Percentiles rank a stretch among this genome's conserved stretches.
Conservation (phyloP, 1,284 basidiomycete species). For the Tylopilus orsonianus region DNA sequence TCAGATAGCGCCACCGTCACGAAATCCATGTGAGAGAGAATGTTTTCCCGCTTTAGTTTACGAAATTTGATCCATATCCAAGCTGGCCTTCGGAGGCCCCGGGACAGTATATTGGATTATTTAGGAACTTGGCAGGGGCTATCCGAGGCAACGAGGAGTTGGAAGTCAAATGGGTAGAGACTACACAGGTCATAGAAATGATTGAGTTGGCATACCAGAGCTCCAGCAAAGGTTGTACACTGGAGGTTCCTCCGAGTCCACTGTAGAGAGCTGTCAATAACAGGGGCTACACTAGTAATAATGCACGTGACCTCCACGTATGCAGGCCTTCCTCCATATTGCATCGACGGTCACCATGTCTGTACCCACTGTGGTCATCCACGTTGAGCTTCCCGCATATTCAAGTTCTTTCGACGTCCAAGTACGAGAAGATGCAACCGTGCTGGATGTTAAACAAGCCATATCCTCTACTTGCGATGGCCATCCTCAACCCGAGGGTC, state of each 20-base stretch:
- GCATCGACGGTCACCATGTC: slow-evolving; percentile 28
- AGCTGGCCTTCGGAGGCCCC: slow-evolving; percentile 66
- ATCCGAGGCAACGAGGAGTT: slow-evolving; percentile 55
- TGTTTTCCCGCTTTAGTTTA: neutral
- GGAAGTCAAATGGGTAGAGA: slow-evolving; percentile 70
- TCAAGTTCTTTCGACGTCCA: slow-evolving; percentile 62
- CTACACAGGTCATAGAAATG: slow-evolving; percentile 68
- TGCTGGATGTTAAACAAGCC: slow-evolving; percentile 66
- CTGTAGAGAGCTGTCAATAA: too few species aligned
- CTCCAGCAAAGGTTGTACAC: slow-evolving; percentile 55
- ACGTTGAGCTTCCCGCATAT: slow-evolving; percentile 73
- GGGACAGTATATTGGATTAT: slow-evolving; percentile 62
- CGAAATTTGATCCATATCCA: slow-evolving; percentile 14
- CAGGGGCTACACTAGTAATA: neutral
- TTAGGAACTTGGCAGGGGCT: slow-evolving; percentile 62
- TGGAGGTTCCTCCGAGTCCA: slow-evolving; percentile 35
- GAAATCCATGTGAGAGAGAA: slow-evolving; percentile 44
- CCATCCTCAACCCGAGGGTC: slow-evolving; percentile 63
- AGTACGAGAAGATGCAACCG: slow-evolving; percentile 47
- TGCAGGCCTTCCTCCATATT: neutral
- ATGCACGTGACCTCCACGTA: slow-evolving; percentile 36
- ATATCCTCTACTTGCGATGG: slow-evolving; percentile 63
- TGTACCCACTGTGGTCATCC: slow-evolving; percentile 50
- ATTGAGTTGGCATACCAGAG: slow-evolving; percentile 71
- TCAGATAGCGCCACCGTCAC: slow-evolving; percentile 46